Evolutionary conservation across 75 land plant species (phyloP), one percentile per base, ranked within the genome.

Genomic region (Picea sitchensis): DNA sequence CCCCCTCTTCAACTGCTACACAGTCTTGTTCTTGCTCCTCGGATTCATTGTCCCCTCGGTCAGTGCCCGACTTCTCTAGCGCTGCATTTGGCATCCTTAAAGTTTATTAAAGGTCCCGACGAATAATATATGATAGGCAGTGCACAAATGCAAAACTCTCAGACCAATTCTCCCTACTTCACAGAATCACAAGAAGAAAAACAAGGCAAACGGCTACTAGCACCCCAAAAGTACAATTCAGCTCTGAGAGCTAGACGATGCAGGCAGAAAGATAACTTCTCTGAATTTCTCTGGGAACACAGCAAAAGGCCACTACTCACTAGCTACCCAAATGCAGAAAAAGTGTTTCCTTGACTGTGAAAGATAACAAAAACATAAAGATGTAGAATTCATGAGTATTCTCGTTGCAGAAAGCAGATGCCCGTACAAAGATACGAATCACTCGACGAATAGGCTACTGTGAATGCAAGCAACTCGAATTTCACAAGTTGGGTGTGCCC

Each of bases 31-130:
- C 74, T 47, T 71, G 56, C 74, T 44, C 51, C 21, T 44, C 74
- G n/a, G 51, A 44, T 47, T 44, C 30, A 9, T 18, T 71, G 74
- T 71, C 74, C 11, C 74, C 74, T 71, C 74, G 20, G 15, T 71
- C 51, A 71, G 51, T 41, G 26, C 74, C 74, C 0, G 74, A 71
- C 74, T 71, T 44, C 54, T 71, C 74, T 20, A 44, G 44, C n/a
- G 51, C 44, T 71, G 74, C 74, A 71, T 71, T 71, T 47, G 74
- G 54, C 74, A 71, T 71, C 56, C 74, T 71, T 44, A 71, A 71
- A 47, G 74, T 18, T 71, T n/a, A 32, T 0, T n/a, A n/a, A 71
- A 9, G 44, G 3, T 20, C 7, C 18, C 5, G 18, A 11, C 8
- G n/a, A 18, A 1, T 18, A 60, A 60, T n/a, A 60, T 18, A 60